A percentile compares a stretch with the other conserved stretches of the same genome.
Evolutionary conservation across 73 alveolate genomes (phyloP).

Genomic region (Tetrahymena malaccensis): DNA sequence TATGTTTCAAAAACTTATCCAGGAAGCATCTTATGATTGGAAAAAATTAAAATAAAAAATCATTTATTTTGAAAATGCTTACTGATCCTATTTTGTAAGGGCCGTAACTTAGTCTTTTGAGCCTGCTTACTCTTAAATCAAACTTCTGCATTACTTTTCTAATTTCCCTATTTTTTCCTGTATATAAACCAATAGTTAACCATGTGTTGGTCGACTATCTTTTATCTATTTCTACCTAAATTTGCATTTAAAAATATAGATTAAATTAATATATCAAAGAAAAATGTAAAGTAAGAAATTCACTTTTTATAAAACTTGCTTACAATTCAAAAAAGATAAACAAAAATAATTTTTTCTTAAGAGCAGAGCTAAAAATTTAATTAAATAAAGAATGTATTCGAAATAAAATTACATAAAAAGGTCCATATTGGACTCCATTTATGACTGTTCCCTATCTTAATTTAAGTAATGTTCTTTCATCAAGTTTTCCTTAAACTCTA

Average conservation of each 20-base stretch:
- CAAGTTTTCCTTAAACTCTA: constrained; percentile 70
- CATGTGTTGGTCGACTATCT: constrained; percentile 68
- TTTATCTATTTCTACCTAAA: constrained; percentile 45
- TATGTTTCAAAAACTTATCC: constrained; percentile 38
- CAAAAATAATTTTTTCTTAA: too few relatives aligned
- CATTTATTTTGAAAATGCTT: constrained; percentile 38
- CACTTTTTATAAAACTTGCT: too few relatives aligned
- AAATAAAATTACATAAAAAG: constrained; percentile 42
- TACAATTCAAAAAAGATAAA: too few relatives aligned
- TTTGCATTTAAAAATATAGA: background rate
- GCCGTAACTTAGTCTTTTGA: constrained; percentile 59
- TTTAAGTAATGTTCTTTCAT: constrained; percentile 39
- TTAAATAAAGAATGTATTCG: too few relatives aligned
- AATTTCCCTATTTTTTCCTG: constrained; percentile 72
- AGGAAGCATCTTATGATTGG: constrained; percentile 30
- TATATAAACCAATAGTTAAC: constrained; percentile 59
- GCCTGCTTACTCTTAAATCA: constrained; percentile 68
- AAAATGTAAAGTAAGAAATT: too few relatives aligned
- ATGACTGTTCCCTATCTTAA: constrained; percentile 61
- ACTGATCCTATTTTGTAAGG: constrained; percentile 64
- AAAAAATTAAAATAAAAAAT: constrained; percentile 16
- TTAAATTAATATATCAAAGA: too few relatives aligned
- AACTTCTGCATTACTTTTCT: constrained; percentile 73
- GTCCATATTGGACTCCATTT: constrained; percentile 62
- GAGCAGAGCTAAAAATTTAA: too few relatives aligned